phyloP scores from a whole-genome alignment of 225 moss, liverwort and hornwort species.

The Marchantia paleacea region DNA sequence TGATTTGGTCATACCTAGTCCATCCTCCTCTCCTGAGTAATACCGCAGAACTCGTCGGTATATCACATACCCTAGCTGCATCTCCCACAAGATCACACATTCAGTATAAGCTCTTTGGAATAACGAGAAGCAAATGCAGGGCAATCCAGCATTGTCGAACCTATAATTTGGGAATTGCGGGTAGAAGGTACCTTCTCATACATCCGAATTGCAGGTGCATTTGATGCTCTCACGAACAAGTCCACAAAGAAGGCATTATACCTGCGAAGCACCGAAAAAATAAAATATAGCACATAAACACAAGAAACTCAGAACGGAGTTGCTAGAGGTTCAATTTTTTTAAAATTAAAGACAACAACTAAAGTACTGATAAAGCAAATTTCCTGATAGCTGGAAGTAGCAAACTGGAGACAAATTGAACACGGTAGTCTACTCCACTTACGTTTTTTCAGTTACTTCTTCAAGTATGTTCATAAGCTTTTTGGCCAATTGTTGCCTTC shows the following conservation, averaged over 20 bases:
- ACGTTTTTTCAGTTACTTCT: constrained; percentile 74
- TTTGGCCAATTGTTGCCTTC: constrained; percentile 74
- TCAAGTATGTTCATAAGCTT: constrained; percentile 76
- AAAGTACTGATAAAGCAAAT: no score
- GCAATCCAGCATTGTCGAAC: background rate
- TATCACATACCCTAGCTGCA: constrained; percentile 69
- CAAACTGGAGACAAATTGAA: background rate
- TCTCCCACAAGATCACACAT: background rate
- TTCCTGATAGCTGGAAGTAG: background rate
- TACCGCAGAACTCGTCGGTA: constrained; percentile 71
- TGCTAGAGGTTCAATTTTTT: background rate
- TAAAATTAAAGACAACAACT: background rate
- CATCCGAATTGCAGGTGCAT: constrained; percentile 65
- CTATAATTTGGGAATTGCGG: background rate
- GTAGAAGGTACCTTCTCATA: constrained; percentile 53
- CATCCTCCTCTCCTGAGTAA: constrained; percentile 72
- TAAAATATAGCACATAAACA: background rate
- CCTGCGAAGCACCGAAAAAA: background rate
- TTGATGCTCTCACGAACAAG: constrained; percentile 73
- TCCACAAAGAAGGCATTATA: constrained; percentile 73
- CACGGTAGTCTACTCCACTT: background rate
- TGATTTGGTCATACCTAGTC: constrained; percentile 46
- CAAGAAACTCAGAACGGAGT: background rate
- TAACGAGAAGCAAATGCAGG: background rate
- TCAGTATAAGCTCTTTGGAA: background rate